A percentile compares a stretch with the other conserved stretches of the same genome.
Conservation (phyloP, 139 green algal genomes). For the Eudorina sp. region DNA sequence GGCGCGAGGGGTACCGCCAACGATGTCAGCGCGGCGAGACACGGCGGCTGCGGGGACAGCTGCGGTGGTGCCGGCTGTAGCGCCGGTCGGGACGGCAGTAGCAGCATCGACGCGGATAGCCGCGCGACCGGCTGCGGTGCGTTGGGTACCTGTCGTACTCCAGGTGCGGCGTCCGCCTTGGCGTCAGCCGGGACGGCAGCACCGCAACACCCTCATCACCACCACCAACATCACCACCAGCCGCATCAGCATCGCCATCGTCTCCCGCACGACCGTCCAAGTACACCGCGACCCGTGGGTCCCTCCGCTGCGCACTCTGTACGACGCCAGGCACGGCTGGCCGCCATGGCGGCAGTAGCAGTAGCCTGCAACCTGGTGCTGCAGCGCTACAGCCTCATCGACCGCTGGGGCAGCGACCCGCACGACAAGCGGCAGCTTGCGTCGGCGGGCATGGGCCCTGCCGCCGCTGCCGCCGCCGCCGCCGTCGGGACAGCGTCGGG, state of each 20-base stretch:
- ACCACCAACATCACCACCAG: background rate
- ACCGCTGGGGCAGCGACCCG: slow-evolving; percentile 65
- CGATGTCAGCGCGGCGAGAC: background rate
- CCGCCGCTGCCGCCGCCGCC: background rate
- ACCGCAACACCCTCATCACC: background rate
- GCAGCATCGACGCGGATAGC: background rate
- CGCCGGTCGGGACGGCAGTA: background rate
- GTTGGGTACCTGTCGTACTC: background rate
- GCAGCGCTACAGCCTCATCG: slow-evolving; percentile 61
- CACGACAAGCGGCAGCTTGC: slow-evolving; percentile 64
- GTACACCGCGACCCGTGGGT: too few relatives aligned
- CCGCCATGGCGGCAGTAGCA: background rate
- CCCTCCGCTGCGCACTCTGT: too few relatives aligned
- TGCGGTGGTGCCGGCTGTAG: background rate
- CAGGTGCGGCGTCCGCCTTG: background rate
- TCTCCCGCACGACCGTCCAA: background rate
- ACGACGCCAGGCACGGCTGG: background rate
- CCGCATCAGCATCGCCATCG: background rate
- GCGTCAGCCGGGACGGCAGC: background rate
- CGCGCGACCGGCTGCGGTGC: too few relatives aligned
- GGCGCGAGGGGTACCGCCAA: background rate
- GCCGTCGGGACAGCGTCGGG: background rate
- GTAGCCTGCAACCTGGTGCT: slow-evolving; percentile 46
- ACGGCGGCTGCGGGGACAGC: background rate
- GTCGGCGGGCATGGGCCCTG: background rate